Evolutionary conservation across 345 rosid species (phyloP).

Genomic region (Rubroshorea leprosula): DNA sequence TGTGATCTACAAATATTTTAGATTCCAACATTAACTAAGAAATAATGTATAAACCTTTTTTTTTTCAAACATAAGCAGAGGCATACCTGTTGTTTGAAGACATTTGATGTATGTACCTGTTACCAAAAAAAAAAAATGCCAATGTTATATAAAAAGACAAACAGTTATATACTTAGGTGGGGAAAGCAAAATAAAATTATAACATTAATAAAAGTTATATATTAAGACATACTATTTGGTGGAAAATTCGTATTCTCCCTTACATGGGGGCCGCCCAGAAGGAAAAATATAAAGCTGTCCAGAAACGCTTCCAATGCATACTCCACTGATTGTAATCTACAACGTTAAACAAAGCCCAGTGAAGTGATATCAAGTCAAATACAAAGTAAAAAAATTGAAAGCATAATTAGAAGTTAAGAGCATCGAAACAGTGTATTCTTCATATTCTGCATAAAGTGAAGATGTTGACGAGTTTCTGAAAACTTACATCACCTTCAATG

Average conservation of each 20-base stretch:
- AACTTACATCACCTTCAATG: background rate
- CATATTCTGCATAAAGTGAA: too few species aligned
- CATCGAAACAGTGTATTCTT: background rate
- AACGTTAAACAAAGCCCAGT: background rate
- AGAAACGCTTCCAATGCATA: background rate
- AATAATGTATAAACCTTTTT: too few species aligned
- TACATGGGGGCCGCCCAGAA: background rate
- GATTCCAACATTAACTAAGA: too few species aligned
- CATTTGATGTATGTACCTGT: background rate
- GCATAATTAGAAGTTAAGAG: background rate
- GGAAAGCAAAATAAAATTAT: background rate
- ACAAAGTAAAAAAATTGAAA: too few species aligned
- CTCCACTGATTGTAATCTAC: background rate
- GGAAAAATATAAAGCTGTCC: background rate
- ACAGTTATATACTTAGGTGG: background rate
- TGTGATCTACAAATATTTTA: too few species aligned
- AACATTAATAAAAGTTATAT: background rate
- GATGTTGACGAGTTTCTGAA: background rate
- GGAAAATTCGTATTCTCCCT: background rate
- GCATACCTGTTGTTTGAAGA: slow-evolving; percentile 1
- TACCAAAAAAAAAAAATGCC: background rate
- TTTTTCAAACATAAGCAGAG: background rate
- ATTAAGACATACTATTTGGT: background rate
- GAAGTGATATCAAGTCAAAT: background rate
- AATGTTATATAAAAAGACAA: background rate